phyloP scores from a whole-genome alignment of 371 early-diverging fungal species.

The Apophysomyces elegans region DNA sequence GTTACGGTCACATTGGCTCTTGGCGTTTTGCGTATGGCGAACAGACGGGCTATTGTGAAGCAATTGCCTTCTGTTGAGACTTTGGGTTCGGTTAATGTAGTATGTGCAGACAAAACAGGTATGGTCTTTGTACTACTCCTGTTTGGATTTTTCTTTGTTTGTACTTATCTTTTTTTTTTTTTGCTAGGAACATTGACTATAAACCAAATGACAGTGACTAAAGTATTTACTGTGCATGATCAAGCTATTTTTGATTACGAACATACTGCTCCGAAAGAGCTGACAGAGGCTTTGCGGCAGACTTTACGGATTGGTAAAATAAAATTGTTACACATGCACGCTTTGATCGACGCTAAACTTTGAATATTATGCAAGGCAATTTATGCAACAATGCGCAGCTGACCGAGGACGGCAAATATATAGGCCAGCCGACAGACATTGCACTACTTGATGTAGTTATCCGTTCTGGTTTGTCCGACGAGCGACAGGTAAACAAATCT shows the following conservation, averaged over 20 bases:
- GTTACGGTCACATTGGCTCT: constrained; percentile 91
- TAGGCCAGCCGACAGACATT: constrained; percentile 88
- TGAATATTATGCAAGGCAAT: constrained; percentile 38
- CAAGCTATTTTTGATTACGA: constrained; percentile 68
- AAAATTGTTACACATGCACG: background rate
- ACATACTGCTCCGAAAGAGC: constrained; percentile 40
- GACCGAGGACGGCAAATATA: constrained; percentile 66
- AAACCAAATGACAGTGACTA: constrained; percentile 86
- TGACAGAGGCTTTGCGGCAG: constrained; percentile 52
- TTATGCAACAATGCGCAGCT: constrained; percentile 81
- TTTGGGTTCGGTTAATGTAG: constrained; percentile 84
- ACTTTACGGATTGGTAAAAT: constrained; percentile 60
- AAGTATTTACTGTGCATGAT: constrained; percentile 70
- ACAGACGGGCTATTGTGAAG: constrained; percentile 86
- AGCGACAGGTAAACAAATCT: constrained; percentile 56
- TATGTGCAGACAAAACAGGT: constrained; percentile 96
- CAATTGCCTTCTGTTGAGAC: constrained; percentile 91
- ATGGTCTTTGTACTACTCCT: background rate
- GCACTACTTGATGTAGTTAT: constrained; percentile 75
- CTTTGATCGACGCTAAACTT: constrained; percentile 3
- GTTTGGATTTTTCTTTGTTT: background rate
- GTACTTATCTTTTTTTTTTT: background rate
- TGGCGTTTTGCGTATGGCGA: constrained; percentile 91
- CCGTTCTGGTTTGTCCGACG: constrained; percentile 58
- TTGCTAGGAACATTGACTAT: constrained; percentile 74